Base-by-base conservation (phyloP, 257 asterid genomes). In the Misopates orontium region DNA sequence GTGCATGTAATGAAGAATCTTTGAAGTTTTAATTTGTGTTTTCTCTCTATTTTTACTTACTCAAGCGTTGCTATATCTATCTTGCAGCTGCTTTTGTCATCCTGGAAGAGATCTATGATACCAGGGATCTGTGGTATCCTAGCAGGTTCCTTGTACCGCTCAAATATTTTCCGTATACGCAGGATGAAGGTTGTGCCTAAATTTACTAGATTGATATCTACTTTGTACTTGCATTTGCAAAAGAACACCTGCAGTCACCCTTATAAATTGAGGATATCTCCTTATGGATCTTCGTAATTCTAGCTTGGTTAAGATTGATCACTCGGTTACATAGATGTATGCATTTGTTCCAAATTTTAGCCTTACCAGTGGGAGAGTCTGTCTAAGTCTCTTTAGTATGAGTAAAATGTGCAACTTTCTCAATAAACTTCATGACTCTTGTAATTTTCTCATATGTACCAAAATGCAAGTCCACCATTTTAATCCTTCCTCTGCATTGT, bases 71-170 rank as follows among this genome's bases (percentile, higher is more conserved):
- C 56, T 40, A 59, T 61, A 71, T 75, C 25, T 42, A 24, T 66
- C 40, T 72, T 76, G 80, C 93, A 94, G 99, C 89, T 94, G 71
- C 90, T 94, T 70, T 72, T 94, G 75, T 88, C 99, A 39, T 94
- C 97, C 54, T 94, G 99, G 99, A 94, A 82, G 82, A 84, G 96
- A 84, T 88, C 99, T 66, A 79, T 94, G 77, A 61, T 94, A 49
- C 99, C 98, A 0, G 99, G 99, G 69, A 80, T 90, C 67, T 94
- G 98, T 75, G 99, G 99, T 64, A 84, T 94, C 75, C 78, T 94
- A 56, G 98, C 98, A n/a, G 99, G 99, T 60, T 79, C 85, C 71
- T 75, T 94, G 40, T 94, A 90, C 57, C 99, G 95, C 62, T 67
- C 86, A 78, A 94, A 94, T 78, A 62, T 87, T 52, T 74, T 80